Evolutionary conservation across 108 stramenopile genomes (phyloP).

Genomic region (Cyclostephanos invisitatus): DNA sequence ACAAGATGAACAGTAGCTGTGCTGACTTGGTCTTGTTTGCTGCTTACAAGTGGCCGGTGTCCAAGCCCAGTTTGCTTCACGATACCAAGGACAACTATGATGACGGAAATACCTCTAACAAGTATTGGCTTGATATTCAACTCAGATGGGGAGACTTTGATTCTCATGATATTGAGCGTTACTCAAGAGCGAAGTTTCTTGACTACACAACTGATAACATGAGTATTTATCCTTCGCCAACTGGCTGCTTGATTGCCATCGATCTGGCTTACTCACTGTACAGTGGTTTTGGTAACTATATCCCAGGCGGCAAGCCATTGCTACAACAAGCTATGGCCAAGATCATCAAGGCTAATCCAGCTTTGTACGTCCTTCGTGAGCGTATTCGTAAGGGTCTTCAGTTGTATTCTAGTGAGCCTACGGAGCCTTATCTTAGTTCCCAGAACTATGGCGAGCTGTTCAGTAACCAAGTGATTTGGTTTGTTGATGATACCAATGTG

Average conservation of each 20-base stretch:
- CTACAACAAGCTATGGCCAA: conserved; percentile 99
- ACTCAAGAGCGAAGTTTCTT: conserved; percentile 96
- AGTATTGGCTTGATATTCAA: conserved; percentile 99
- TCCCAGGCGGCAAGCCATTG: conserved; percentile 97
- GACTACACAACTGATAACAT: conserved; percentile 99
- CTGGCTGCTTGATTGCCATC: conserved; percentile 93
- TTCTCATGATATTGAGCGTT: conserved; percentile 98
- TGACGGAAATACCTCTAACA: conserved; percentile 91
- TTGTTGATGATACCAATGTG: conserved; percentile 99
- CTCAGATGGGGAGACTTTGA: conserved; percentile 99
- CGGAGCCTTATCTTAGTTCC: conserved; percentile 98
- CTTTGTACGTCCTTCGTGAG: conserved; percentile 98
- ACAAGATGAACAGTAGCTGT: conserved; percentile 99
- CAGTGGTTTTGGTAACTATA: conserved; percentile 97
- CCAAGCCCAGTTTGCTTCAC: conserved; percentile 96
- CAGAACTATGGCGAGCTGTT: conserved; percentile 99
- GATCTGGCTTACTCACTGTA: conserved; percentile 99
- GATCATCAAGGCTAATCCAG: conserved; percentile 99
- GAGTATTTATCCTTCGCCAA: conserved; percentile 98
- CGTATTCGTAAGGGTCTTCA: conserved; percentile 99
- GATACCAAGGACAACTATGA: conserved; percentile 97
- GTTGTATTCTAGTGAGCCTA: conserved; percentile 98
- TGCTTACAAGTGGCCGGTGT: conserved; percentile 98
- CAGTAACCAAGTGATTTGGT: conserved; percentile 98
- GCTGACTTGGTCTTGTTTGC: conserved; percentile 99